These are phyloP conservation scores for Aureobasidium sp. DNA, from an alignment of 2,329 filamentous ascomycete genomes.

Conservation along the genomic window DNA sequence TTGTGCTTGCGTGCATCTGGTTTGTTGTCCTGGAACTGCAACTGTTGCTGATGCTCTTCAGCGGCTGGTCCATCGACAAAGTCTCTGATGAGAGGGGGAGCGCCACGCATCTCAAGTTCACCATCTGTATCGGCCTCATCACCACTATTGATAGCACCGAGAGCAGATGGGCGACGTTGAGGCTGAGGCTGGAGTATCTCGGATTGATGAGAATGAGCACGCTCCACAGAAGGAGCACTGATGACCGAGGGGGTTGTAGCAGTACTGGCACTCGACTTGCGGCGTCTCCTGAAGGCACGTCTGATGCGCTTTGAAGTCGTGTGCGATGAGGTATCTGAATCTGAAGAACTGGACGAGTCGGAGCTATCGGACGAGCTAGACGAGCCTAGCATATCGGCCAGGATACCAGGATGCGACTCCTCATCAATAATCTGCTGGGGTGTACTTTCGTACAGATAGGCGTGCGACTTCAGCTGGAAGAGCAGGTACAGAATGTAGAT, in stretches of 20 bases:
- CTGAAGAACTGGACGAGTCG: constrained; percentile 43
- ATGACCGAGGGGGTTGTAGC: constrained; percentile 49
- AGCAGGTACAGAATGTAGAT: constrained; percentile 79
- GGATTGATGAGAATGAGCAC: constrained; percentile 15
- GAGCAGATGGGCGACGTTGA: constrained; percentile 31
- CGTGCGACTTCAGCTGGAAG: constrained; percentile 87
- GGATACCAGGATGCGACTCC: constrained; percentile 76
- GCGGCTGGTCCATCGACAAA: constrained; percentile 39
- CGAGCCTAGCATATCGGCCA: constrained; percentile 73
- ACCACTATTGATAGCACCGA: constrained; percentile 40
- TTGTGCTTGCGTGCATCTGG: constrained; percentile 37
- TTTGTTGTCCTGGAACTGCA: constrained; percentile 17
- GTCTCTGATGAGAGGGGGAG: constrained; percentile 37
- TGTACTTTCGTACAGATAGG: constrained; percentile 87
- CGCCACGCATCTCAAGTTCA: constrained; percentile 28
- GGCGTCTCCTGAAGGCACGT: constrained; percentile 64
- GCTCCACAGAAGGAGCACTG: constrained; percentile 39
- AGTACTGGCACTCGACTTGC: constrained; percentile 70
- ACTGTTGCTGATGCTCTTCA: constrained; percentile 15
- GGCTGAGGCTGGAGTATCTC: constrained; percentile 10
- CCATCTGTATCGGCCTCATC: constrained; percentile 50
- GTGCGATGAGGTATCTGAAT: constrained; percentile 64
- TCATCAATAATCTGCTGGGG: constrained; percentile 90
- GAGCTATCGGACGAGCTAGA: constrained; percentile 51
- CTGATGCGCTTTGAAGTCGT: constrained; percentile 71